Percentiles rank a stretch among this genome's conserved stretches.
These are phyloP conservation scores for Colletotrichum sp. DNA, from an alignment of 2,329 filamentous ascomycete genomes.

Conservation along the genomic window DNA sequence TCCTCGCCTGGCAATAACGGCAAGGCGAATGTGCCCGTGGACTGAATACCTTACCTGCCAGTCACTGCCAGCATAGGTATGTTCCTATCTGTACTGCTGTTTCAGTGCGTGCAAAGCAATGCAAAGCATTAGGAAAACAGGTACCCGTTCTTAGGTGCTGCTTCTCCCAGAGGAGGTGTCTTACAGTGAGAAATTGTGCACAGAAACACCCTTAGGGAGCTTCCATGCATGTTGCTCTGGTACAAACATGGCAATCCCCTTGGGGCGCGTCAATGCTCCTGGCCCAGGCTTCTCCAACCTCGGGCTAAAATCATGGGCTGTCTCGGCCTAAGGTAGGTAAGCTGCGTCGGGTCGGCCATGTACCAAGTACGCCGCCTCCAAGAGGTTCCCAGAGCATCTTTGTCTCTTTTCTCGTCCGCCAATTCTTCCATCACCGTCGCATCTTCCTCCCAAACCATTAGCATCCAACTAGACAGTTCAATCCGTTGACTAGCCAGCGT, in stretches of 20 bases:
- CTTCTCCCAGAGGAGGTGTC: not conserved
- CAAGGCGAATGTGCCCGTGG: not conserved
- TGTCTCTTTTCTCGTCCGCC: not conserved
- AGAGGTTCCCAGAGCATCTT: not conserved
- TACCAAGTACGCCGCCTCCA: not conserved
- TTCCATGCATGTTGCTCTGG: not conserved
- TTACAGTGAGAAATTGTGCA: not conserved
- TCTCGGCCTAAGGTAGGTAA: constrained; percentile 10
- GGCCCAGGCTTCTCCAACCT: constrained; percentile 2
- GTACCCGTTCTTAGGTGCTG: not conserved
- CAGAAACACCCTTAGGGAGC: not conserved
- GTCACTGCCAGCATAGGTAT: not conserved
- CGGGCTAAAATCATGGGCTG: constrained; percentile 3
- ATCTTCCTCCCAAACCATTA: not conserved
- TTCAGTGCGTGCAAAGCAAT: not conserved
- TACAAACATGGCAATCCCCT: not conserved
- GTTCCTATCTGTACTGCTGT: not conserved
- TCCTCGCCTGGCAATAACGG: not conserved
- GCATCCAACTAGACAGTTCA: not conserved
- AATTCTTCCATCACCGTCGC: not conserved
- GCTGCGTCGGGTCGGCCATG: not conserved
- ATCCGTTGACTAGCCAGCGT: not conserved
- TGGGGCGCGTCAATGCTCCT: not conserved
- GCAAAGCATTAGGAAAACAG: not conserved
- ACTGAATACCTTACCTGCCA: not conserved